These are phyloP conservation scores for Penicillium angulare DNA, from an alignment of 495 filamentous ascomycete species.

Conservation along the genomic window DNA sequence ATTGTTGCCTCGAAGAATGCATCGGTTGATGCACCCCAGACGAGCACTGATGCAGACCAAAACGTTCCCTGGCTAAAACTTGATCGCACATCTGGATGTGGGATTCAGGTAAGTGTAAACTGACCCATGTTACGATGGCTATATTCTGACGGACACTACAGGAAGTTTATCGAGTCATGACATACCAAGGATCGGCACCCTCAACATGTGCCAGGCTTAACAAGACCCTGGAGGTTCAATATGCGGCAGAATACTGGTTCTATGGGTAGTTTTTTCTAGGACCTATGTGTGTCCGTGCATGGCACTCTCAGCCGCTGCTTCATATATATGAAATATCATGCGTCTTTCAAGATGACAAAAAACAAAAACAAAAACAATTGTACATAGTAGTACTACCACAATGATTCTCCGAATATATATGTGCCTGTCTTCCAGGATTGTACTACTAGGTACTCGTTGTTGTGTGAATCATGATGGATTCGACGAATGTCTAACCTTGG, in stretches of 20 bases:
- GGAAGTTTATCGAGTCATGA: slow-evolving; percentile 66
- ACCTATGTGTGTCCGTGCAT: too few species aligned
- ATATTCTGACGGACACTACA: slow-evolving; percentile 28
- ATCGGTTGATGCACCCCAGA: slow-evolving; percentile 49
- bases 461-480: too few species aligned
- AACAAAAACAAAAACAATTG: too few species aligned
- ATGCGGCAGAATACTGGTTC: slow-evolving; percentile 72
- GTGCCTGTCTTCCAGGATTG: too few species aligned
- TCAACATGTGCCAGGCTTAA: slow-evolving; percentile 42
- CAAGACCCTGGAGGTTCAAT: slow-evolving; percentile 51
- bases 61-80: slow-evolving; percentile 68
- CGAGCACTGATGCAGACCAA: slow-evolving; percentile 20
- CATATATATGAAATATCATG: too few species aligned
- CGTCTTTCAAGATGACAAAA: too few species aligned
- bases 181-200: slow-evolving; percentile 58
- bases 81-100: slow-evolving; percentile 37
- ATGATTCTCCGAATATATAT: too few species aligned
- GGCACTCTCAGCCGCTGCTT: too few species aligned
- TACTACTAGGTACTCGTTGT: too few species aligned
- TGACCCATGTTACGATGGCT: background rate
- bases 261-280: slow-evolving; percentile 38
- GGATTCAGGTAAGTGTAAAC: slow-evolving; percentile 34
- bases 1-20: slow-evolving; percentile 43
- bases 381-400: too few species aligned
- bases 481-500: too few species aligned